Conservation (phyloP, 345 rosid species). For the Acer saccharum region DNA sequence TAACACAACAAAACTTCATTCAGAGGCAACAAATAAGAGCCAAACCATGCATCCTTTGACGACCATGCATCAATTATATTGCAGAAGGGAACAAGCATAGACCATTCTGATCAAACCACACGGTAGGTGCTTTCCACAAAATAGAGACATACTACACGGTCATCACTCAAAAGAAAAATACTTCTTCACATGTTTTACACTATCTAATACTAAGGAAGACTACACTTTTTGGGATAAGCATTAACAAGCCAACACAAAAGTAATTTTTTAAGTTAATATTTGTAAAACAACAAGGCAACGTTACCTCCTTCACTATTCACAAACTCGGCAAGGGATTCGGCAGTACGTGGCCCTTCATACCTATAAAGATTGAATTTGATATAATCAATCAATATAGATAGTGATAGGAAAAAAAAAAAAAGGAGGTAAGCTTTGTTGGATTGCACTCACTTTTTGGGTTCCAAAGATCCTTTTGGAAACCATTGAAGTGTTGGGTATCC, state of each 20-base stretch:
- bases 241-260: background rate
- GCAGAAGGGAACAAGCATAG: background rate
- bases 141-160: background rate
- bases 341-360: slow-evolving; percentile 88
- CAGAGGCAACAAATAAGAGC: background rate
- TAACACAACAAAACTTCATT: background rate
- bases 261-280: background rate
- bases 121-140: background rate
- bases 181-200: background rate
- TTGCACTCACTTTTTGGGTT: slow-evolving; percentile 82
- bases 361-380: slow-evolving; percentile 33
- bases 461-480: slow-evolving; percentile 96
- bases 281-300: slow-evolving; percentile 1
- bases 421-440: background rate
- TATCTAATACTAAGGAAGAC: background rate
- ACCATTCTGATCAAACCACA: background rate
- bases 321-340: slow-evolving; percentile 85
- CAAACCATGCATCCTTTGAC: background rate
- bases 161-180: background rate
- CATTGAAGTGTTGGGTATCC: slow-evolving; percentile 97
- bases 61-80: background rate
- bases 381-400: background rate
- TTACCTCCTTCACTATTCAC: slow-evolving; percentile 94
- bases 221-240: background rate
- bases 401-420: background rate